Evolutionary conservation across 768 basidiomycete species (phyloP), one percentile per base, ranked within the genome.

Genomic region (Pleurotus giganteus): DNA sequence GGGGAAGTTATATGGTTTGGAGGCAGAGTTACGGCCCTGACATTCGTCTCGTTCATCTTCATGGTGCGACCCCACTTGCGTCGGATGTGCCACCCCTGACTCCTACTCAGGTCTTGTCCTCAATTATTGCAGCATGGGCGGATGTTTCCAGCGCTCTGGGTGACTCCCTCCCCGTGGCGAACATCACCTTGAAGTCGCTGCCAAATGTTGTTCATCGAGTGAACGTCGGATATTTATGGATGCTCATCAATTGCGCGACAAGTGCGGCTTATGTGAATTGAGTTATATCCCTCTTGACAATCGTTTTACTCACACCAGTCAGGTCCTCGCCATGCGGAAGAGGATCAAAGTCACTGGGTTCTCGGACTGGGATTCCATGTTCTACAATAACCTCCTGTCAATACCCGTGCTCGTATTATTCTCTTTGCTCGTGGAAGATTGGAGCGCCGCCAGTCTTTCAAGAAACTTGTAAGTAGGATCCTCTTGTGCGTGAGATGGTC

Each of bases 331-430:
- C 36, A 98, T 98, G 97, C 84, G 97, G 55, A 98, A 96, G 69
- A 83, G 88, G 54, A 98, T 99, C 77, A 98, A 98, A 74, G 69
- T 78, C 37, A 98, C 94, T 13, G 92, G 92, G 17, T 98, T 98
- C 74, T 80, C 94, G 46, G 96, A 99, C 65, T 97, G 94, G 95
- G 96, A 98, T 65, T 88, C 94, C 11, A 98, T 98, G 94, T 96
- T 93, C 74, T 98, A 98, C 77, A 97, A 96, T 75, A 99, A 98
- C 69, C 68, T 98, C 42, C 74, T 98, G 49, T 96, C 93, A 17
- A 95, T 98, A 62, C 97, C 97, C 4, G 85, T 98, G 34, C 75
- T 99, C 41, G 78, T 81, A 53, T 63, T 92, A 47, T 92, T 88
- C 65, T 97, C 95, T 7, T 60, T 98, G 60, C 60, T 93, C 45